Percentiles rank a stretch among this genome's conserved stretches.
phyloP scores from a whole-genome alignment of 2,329 filamentous ascomycete genomes.

The Coniosporium tulheliwenetii region DNA sequence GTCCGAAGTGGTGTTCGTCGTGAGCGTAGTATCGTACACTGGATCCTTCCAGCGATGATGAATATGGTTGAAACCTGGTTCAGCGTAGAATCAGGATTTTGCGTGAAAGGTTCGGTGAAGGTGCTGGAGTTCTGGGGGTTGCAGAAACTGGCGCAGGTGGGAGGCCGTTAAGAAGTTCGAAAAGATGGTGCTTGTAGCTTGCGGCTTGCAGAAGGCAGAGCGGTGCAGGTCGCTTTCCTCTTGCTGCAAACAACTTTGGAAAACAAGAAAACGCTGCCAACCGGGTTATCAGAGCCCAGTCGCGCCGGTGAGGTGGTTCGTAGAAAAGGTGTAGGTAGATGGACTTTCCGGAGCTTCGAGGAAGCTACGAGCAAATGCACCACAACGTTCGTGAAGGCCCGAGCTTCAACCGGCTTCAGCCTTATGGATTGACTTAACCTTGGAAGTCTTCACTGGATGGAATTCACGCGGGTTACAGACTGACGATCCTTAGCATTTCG shows the following conservation, averaged over 20 bases:
- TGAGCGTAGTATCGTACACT: background rate
- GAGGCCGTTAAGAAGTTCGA: slow-evolving; percentile 1
- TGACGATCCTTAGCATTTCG: no score
- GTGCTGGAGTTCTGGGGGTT: background rate
- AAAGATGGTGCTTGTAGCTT: slow-evolving; percentile 2
- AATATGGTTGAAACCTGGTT: background rate
- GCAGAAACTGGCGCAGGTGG: background rate
- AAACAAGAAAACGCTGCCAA: background rate
- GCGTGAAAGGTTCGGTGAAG: background rate
- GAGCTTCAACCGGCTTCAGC: no score
- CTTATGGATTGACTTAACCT: no score
- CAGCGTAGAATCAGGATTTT: background rate
- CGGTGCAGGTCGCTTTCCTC: slow-evolving; percentile 5
- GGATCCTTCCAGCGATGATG: background rate
- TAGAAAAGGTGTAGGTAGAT: no score
- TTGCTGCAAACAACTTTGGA: background rate
- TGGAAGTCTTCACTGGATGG: no score
- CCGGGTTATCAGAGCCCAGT: no score
- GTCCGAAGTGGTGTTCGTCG: background rate
- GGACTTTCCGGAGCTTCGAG: no score
- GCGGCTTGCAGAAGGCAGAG: slow-evolving; percentile 3
- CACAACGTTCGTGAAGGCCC: no score
- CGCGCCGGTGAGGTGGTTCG: no score
- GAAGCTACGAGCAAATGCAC: no score
- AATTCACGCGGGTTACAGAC: no score